Evolutionary conservation across 805 yeast species (phyloP).

Genomic region (Brettanomyces custersianus): DNA sequence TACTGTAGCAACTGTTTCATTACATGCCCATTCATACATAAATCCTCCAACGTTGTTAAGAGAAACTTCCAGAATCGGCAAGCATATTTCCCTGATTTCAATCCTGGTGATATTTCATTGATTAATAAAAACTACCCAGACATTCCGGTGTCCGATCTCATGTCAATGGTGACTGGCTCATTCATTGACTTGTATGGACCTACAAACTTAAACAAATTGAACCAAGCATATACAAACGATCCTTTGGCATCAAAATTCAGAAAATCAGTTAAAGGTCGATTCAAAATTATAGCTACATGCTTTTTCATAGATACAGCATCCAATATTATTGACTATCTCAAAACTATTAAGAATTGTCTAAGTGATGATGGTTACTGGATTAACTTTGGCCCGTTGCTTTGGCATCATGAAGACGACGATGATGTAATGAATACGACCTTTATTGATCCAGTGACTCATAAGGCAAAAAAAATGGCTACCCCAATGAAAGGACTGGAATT

Average conservation of each 20-base stretch:
- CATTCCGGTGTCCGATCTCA: constrained; percentile 38
- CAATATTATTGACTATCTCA: constrained; percentile 49
- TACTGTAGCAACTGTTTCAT: constrained; percentile 29
- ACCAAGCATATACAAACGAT: constrained; percentile 30
- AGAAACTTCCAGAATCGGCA: constrained; percentile 42
- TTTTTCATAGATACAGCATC: constrained; percentile 60
- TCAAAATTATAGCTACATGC: constrained; percentile 42
- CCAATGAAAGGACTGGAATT: constrained; percentile 52
- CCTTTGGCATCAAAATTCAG: constrained; percentile 35
- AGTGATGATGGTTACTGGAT: constrained; percentile 45
- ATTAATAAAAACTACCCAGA: constrained; percentile 27
- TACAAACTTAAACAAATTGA: constrained; percentile 20
- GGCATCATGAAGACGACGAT: constrained; percentile 60
- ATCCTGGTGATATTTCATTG: constrained; percentile 31
- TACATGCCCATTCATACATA: constrained; percentile 49
- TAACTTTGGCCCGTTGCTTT: constrained; percentile 59
- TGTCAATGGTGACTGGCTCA: constrained; percentile 70
- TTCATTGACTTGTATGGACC: constrained; percentile 63
- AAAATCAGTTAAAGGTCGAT: constrained; percentile 26
- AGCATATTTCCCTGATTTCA: constrained; percentile 43
- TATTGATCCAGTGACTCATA: constrained; percentile 13
- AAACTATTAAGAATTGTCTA: constrained; percentile 37
- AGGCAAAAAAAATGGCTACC: constrained; percentile 16
- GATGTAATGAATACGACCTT: constrained; percentile 18
- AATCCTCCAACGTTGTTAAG: constrained; percentile 34